Conservation (phyloP, 805 yeast genomes). For the Dipodascus albidus region DNA sequence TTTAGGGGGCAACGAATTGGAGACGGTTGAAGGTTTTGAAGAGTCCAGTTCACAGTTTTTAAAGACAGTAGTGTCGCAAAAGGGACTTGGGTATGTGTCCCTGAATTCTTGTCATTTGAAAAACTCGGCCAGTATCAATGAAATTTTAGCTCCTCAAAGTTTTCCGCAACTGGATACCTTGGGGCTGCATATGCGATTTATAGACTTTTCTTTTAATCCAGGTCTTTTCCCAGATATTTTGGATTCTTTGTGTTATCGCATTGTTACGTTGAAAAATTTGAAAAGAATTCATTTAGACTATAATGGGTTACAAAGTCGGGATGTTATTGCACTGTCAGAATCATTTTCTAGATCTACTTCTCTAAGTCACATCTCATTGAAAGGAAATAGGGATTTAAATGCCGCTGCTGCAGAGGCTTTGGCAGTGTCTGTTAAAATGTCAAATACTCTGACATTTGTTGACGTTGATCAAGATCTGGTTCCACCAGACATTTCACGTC, state of each 20-base stretch:
- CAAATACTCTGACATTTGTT: constrained; percentile 51
- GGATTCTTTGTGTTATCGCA: constrained; percentile 43
- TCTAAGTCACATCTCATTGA: constrained; percentile 56
- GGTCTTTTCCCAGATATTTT: constrained; percentile 53
- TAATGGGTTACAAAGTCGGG: constrained; percentile 45
- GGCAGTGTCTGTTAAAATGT: constrained; percentile 55
- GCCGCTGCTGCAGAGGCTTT: constrained; percentile 53
- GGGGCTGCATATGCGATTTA: constrained; percentile 50
- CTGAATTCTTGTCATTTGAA: constrained; percentile 51
- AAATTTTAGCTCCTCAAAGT: constrained; percentile 36
- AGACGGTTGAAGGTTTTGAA: constrained; percentile 15
- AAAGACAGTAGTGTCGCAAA: constrained; percentile 21
- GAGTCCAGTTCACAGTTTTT: constrained; percentile 12
- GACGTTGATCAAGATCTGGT: constrained; percentile 55
- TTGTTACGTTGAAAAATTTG: constrained; percentile 59
- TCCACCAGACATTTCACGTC: constrained; percentile 52
- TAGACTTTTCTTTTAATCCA: constrained; percentile 67
- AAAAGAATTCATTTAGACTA: constrained; percentile 61
- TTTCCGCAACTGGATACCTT: constrained; percentile 13
- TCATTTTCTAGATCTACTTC: constrained; percentile 56
- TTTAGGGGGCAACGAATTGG: constrained; percentile 66
- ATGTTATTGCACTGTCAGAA: constrained; percentile 51
- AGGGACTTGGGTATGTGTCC: constrained; percentile 34
- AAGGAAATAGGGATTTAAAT: constrained; percentile 49
- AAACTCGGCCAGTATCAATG: constrained; percentile 33